Conservation (phyloP, 2,329 filamentous ascomycete genomes). For the Pseudonectria foliicola region DNA sequence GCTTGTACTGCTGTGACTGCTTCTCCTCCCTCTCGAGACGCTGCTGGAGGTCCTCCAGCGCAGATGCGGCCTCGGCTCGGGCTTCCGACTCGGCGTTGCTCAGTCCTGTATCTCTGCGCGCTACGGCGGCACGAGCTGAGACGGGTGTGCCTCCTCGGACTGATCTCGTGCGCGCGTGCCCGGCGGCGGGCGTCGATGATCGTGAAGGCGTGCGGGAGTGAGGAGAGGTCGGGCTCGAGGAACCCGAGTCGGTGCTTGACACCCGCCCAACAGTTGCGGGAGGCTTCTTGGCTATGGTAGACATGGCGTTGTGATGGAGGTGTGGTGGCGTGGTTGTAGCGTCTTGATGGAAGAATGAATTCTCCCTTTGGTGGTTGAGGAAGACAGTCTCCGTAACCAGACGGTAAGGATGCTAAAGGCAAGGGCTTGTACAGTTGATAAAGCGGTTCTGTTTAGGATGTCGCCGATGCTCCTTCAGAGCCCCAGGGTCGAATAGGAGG, state of each 20-base stretch:
- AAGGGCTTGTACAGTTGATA: too few species aligned
- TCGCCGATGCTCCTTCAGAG: too few species aligned
- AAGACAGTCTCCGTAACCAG: neutral
- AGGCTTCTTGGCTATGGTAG: constrained; percentile 46
- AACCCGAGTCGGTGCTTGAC: constrained; percentile 32
- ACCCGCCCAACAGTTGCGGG: constrained; percentile 40
- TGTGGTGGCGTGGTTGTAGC: neutral
- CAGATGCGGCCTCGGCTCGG: constrained; percentile 69
- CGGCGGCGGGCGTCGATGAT: constrained; percentile 36
- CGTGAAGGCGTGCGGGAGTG: constrained; percentile 32
- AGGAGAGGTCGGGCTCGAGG: constrained; percentile 27
- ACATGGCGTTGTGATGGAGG: constrained; percentile 33
- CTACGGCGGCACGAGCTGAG: constrained; percentile 65
- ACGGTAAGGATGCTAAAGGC: neutral
- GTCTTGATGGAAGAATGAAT: neutral
- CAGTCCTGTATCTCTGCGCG: constrained; percentile 46
- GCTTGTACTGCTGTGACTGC: constrained; percentile 70
- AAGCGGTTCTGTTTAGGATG: too few species aligned
- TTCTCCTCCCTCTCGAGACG: constrained; percentile 74
- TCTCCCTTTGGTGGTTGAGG: neutral
- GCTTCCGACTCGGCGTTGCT: constrained; percentile 60
- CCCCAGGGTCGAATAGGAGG: too few species aligned
- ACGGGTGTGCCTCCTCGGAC: constrained; percentile 58
- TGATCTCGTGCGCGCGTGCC: constrained; percentile 53
- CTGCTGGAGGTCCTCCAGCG: constrained; percentile 78